Base-by-base conservation (phyloP, 805 yeast species). In the Myxozyma udenii region DNA sequence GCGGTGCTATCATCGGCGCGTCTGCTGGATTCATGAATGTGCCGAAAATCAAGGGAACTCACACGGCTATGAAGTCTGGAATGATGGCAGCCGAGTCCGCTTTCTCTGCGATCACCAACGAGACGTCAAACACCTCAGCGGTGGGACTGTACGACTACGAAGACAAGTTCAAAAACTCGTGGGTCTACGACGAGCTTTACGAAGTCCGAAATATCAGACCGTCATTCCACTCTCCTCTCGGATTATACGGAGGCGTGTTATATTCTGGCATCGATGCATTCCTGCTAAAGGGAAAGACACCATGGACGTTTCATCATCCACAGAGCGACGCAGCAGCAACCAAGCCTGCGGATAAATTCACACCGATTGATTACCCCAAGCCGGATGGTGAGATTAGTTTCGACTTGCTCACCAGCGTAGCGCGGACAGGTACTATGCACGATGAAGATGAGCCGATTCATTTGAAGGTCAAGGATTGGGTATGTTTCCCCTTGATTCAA, bases 1-100 rank as follows among this genome's bases (percentile, higher is more conserved):
- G 99, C 45, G 99, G 98, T 47, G 84, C 89, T 6, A 71, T 93
- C 25, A 91, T 93, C 36, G 99, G 99, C 28, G 93, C 95, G 51
- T 74, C 95, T 51, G 98, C 98, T 2, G 98, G 98, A 1, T 91
- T 93, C 68, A 79, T 93, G 80, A 93, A 93, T 66, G 98, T 93
- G 40, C 97, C 98, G 47, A 93, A 91, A 69, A 87, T 93, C 64
- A 93, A 93, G 71, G 99, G 99, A 14, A 84, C 97, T 0, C 99
- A 93, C 68, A 91, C 96, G 1, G 98, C 99, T 0, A 87, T 93
- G 81, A 93, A 93, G 69, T 78, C 93, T 7, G 98, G 98, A 28
- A 83, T 93, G 78, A 69, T 93, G 25, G 98, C 98, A 1, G 98
- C 98, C 1, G 97, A 93, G 64, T 67, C 78, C 21, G 85, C 89